Percentiles rank a stretch among this genome's conserved stretches.
These are phyloP conservation scores for Xerocomellus intermedius DNA, from an alignment of 768 basidiomycete genomes.

Conservation along the genomic window DNA sequence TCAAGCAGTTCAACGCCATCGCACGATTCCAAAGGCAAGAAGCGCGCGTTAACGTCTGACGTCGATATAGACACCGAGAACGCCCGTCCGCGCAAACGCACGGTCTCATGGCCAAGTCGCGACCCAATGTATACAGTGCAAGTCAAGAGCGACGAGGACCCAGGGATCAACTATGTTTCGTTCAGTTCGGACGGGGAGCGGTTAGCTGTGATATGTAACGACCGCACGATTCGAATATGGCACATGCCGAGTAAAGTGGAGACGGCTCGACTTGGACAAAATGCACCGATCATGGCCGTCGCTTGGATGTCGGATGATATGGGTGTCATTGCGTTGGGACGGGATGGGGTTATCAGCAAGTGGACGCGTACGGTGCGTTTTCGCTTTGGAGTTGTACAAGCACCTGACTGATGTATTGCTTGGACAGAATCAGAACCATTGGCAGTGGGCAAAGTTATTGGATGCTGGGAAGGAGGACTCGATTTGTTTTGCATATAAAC, in stretches of 20 bases:
- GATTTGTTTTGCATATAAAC: conserved; percentile 52
- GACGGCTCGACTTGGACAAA: conserved; percentile 55
- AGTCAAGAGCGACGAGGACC: conserved; percentile 47
- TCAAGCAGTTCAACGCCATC: conserved; percentile 30
- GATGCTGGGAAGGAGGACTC: conserved; percentile 48
- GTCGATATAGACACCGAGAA: conserved; percentile 24
- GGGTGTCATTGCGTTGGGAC: conserved; percentile 55
- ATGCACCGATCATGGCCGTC: conserved; percentile 45
- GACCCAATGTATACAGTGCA: conserved; percentile 35
- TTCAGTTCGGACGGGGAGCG: conserved; percentile 54
- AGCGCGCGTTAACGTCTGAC: conserved; percentile 36
- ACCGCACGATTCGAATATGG: conserved; percentile 66
- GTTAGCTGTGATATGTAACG: conserved; percentile 60
- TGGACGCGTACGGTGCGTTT: conserved; percentile 56
- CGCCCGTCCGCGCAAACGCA: conserved; percentile 34
- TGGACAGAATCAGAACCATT: conserved; percentile 45
- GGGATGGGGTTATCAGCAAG: conserved; percentile 55
- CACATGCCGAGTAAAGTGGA: conserved; percentile 47
- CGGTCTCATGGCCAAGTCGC: conserved; percentile 49
- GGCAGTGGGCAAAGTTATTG: conserved; percentile 57
- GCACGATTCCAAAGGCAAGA: conserved; percentile 34
- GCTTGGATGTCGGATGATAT: conserved; percentile 60
- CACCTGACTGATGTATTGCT: background rate
- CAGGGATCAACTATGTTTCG: conserved; percentile 46
- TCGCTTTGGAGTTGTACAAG: background rate